Percentiles rank a stretch among this genome's conserved stretches.
These are phyloP conservation scores for Ilex asprella DNA, from an alignment of 257 asterid genomes.

Conservation along the genomic window DNA sequence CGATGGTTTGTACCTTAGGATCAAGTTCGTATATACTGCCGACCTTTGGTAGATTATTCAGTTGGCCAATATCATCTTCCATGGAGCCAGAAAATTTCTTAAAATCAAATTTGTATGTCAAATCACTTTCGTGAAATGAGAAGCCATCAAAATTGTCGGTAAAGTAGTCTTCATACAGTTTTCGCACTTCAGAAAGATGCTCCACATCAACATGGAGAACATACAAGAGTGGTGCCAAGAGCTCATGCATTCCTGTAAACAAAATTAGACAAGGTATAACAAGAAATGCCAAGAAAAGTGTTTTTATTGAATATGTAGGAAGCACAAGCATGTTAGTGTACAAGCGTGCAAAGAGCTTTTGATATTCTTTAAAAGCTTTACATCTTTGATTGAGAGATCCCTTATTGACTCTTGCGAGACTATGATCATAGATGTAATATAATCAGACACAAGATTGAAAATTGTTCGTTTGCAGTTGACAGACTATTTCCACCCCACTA, in stretches of 20 bases:
- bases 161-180: conserved; percentile 58
- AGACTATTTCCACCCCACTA: no score
- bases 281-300: not conserved
- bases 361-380: no score
- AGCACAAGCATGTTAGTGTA: no score
- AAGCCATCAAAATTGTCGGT: conserved; percentile 76
- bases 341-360: no score
- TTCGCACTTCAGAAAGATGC: conserved; percentile 67
- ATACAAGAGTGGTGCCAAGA: conserved; percentile 74
- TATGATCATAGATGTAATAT: no score
- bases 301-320: no score
- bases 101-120: conserved; percentile 64
- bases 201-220: conserved; percentile 77
- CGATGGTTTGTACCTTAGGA: conserved; percentile 53
- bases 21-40: conserved; percentile 51
- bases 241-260: conserved; percentile 85
- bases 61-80: conserved; percentile 31
- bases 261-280: conserved; percentile 16
- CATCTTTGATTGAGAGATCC: no score
- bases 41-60: conserved; percentile 29
- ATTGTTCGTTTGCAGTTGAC: no score
- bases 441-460: no score
- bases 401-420: no score
- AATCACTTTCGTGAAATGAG: conserved; percentile 65
- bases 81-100: conserved; percentile 59